Evolutionary conservation across 1,284 basidiomycete genomes (phyloP), one percentile per base, ranked within the genome.

Genomic region (Marasmius sp.): DNA sequence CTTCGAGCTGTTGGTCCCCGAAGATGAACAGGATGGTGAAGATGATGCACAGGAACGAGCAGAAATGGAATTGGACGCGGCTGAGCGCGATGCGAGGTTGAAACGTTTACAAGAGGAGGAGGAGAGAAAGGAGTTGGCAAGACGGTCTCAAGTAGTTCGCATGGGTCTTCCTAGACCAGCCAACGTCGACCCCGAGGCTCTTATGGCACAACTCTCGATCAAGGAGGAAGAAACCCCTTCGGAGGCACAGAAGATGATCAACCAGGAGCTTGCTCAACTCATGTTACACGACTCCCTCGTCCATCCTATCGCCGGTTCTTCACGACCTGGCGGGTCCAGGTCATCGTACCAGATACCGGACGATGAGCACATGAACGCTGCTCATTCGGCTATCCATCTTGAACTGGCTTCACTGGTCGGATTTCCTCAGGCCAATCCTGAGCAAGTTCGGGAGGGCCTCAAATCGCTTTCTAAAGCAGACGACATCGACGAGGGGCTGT

Each of bases 1-100:
- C 75, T 99, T 98, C 70, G 96, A 99, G 75, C 79, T 99, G 49
- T 85, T 97, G 27, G 88, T 98, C 5, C 94, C 94, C 5, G 93
- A 95, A 66, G 91, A 93, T 27, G 94, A 95, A 62, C 85, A 83
- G 14, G 86, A 84, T 10, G 86, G 86, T 1, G 85, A 78, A 1
- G 79, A 76, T 9, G 77, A 73, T n/a, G 80, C 74, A 22, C 79
- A 71, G 9, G 75, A 71, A 5, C 71, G 72, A 12, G 61, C 85
- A 63, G 76, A 82, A 0, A 39, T 55, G 9, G 91, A 91, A 68
- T 93, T 97, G 75, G 97, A 99, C 74, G 95, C 95, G 0, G 92
- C 95, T 0, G 95, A 97, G 72, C 84, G 97, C 27, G 96, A 99
- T 73, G 93, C 92, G 1, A 84, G 86, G 59, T 71, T 93, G 48